A percentile compares a stretch with the other conserved stretches of the same genome.
Evolutionary conservation across 2,329 filamentous ascomycete species (phyloP).

Genomic region (Cercospora berteroae): DNA sequence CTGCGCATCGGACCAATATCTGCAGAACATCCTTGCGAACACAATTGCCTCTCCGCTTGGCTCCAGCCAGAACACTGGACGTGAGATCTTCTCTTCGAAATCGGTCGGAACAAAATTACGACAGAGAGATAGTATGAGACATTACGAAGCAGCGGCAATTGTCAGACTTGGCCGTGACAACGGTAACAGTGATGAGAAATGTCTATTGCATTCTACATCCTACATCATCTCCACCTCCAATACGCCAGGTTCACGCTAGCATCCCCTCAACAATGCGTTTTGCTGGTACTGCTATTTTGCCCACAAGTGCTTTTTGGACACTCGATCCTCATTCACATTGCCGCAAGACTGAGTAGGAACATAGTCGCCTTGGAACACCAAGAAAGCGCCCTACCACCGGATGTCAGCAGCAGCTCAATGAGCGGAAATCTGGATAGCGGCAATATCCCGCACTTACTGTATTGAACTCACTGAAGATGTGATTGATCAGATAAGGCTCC

Average conservation of each 20-base stretch:
- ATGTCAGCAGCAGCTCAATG: background rate
- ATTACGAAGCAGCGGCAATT: too few relatives aligned
- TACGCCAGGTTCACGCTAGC: background rate
- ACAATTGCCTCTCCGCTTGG: background rate
- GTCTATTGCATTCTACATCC: too few relatives aligned
- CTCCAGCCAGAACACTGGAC: background rate
- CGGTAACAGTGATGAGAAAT: too few relatives aligned
- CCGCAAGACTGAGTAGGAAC: background rate
- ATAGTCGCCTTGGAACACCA: constrained; percentile 13
- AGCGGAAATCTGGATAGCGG: background rate
- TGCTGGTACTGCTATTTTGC: background rate
- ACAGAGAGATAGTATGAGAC: too few relatives aligned
- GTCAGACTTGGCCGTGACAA: too few relatives aligned
- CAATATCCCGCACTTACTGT: constrained; percentile 10
- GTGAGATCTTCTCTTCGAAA: background rate
- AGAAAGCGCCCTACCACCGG: constrained; percentile 9
- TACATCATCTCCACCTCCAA: too few relatives aligned
- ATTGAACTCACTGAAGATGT: constrained; percentile 31
- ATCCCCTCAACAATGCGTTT: background rate
- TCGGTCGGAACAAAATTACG: too few relatives aligned
- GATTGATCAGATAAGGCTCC: constrained; percentile 30
- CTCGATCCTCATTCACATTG: background rate
- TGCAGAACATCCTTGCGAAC: background rate
- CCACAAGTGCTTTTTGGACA: too few relatives aligned
- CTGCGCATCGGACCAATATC: background rate